Conservation (phyloP, 2,329 filamentous ascomycete genomes). For the Neonectria sp. region DNA sequence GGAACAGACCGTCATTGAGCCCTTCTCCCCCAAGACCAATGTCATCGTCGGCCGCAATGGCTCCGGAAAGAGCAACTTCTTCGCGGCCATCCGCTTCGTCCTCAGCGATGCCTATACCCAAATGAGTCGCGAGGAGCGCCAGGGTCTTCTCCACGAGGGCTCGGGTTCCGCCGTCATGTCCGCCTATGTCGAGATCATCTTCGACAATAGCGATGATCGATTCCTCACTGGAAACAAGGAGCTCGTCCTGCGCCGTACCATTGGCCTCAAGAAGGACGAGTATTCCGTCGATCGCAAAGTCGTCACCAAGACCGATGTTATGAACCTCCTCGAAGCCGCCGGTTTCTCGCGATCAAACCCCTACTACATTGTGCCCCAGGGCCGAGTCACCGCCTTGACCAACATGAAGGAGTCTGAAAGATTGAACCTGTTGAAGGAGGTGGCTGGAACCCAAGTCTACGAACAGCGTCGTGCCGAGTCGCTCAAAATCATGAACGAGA, state of each 20-base stretch:
- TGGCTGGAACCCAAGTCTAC: slow-evolving; percentile 98
- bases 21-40: slow-evolving; percentile 97
- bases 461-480: slow-evolving; percentile 93
- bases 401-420: slow-evolving; percentile 99
- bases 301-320: slow-evolving; percentile 92
- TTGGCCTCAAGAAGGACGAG: slow-evolving; percentile 98
- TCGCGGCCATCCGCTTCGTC: slow-evolving; percentile 98
- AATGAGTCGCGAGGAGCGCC: slow-evolving; percentile 95
- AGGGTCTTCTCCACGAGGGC: slow-evolving; percentile 96
- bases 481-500: slow-evolving; percentile 96
- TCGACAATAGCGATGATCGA: slow-evolving; percentile 96
- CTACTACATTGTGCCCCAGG: slow-evolving; percentile 99
- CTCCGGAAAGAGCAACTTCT: slow-evolving; percentile 99
- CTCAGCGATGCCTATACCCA: slow-evolving; percentile 98
- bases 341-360: slow-evolving; percentile 98
- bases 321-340: slow-evolving; percentile 94
- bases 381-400: slow-evolving; percentile 93
- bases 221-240: slow-evolving; percentile 95
- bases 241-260: slow-evolving; percentile 91
- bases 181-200: slow-evolving; percentile 99
- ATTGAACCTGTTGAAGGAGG: slow-evolving; percentile 92
- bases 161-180: slow-evolving; percentile 98
- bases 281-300: slow-evolving; percentile 98
- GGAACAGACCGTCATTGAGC: slow-evolving; percentile 98
- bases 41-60: slow-evolving; percentile 99